Evolutionary conservation across 129 eudicot genomes (phyloP), one percentile per base, ranked within the genome.

Genomic region (Arctium lappa): DNA sequence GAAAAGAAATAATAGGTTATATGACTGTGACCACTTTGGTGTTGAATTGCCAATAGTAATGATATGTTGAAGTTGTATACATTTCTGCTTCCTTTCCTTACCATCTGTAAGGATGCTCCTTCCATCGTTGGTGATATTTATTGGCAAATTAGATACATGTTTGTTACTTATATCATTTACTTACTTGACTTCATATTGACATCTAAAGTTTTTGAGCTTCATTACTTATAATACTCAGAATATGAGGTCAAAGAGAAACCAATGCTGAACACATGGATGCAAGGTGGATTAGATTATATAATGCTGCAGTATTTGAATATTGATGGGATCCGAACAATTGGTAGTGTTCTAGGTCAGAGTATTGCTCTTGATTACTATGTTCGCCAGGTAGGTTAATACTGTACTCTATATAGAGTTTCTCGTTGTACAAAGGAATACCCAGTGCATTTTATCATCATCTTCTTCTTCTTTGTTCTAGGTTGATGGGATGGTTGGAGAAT

Each of bases 291-390:
- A 50, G 98, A 92, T 88, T 89, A 89, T 79, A 91, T 94, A 82
- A 91, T 91, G 90, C 88, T 94, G 86, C 98, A 94, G 80, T 94
- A 92, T 88, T 73, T 92, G 85, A 87, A 91, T 39, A 89, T 84
- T 75, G 97, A 94, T 87, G 98, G 98, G 29, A 94, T 94, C 81
- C 96, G 97, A 44, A 94, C 97, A 66, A 91, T 94, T 77, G 97
- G 98, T 60, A 94, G 98, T 85, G 97, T 94, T 78, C 89, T 94
- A 81, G 98, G 98, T 84, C 98, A 94, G 82, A 92, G 98, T 88
- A 93, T 94, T 84, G 98, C 98, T 80, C 98, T 94, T 69, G 98
- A 94, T 84, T 92, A 92, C 87, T 94, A 94, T 86, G 98, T 94
- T 13, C 93, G 97, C 76, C 98, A 94, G 98, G 98, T 89, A 42